Percentiles rank a stretch among this genome's conserved stretches.
Evolutionary conservation across 257 asterid genomes (phyloP).

Genomic region (Solanum pinnatisectum): DNA sequence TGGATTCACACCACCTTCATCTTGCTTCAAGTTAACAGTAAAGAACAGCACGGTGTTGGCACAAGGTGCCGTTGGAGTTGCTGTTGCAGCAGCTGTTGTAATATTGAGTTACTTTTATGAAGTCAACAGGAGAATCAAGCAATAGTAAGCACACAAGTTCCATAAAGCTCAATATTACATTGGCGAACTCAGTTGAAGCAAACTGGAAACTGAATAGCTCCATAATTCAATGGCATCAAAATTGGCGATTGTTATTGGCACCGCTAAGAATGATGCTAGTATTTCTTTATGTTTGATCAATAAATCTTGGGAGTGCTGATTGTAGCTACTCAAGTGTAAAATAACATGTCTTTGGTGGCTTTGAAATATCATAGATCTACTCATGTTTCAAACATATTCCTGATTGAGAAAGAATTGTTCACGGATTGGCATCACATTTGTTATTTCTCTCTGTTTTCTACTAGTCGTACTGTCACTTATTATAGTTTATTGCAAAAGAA

Average conservation of each 20-base stretch:
- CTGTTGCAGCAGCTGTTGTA: constrained; percentile 41
- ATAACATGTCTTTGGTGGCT: not conserved
- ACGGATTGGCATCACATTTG: not conserved
- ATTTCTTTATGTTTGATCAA: not conserved
- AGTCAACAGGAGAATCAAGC: constrained; percentile 6
- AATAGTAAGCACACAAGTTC: not conserved
- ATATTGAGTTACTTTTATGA: constrained; percentile 45
- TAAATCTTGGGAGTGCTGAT: not conserved
- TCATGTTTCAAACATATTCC: not conserved
- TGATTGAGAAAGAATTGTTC: not conserved
- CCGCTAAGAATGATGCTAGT: not conserved
- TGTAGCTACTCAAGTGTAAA: not conserved
- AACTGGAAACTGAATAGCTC: not conserved
- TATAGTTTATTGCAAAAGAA: not conserved
- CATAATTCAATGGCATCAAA: not conserved
- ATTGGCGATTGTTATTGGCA: not conserved
- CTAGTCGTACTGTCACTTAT: not conserved
- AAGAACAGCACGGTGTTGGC: constrained; percentile 23
- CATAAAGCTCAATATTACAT: not conserved
- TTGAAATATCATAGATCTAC: not conserved
- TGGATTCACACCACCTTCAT: constrained; percentile 42
- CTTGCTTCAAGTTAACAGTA: constrained; percentile 9
- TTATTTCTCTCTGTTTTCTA: not conserved
- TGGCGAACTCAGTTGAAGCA: not conserved
- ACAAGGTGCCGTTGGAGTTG: constrained; percentile 19